Base-by-base conservation (phyloP, 2,329 filamentous ascomycete genomes). In the Xylariales sp. region DNA sequence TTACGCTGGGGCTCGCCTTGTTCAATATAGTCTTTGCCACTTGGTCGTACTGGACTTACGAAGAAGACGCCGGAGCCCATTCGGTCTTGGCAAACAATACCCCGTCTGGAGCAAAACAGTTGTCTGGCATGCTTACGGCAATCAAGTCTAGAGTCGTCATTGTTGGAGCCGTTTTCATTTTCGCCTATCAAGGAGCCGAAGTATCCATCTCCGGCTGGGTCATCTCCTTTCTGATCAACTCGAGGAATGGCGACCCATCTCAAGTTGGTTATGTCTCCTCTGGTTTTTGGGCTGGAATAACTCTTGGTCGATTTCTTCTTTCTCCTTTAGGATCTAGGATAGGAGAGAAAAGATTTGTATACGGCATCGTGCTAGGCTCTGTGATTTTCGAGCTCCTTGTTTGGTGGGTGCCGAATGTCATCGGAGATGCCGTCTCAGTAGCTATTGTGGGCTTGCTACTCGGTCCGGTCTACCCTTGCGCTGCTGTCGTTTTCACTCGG, bases 191-290 rank as follows among this genome's bases (percentile, higher is more conserved):
- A 62, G 88, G 87, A 24, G 84, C 85, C 25, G 88, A 94, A 62
- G 87, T 94, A 12, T 82, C 82, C 11, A 86, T 91, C 49, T 87
- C 84, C 0, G 87, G 88, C 40, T 94, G 88, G 88, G 83, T 91
- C 36, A 88, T 91, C 47, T 88, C 84, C 3, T 94, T 90, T 66
- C 68, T 94, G 28, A 88, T 93, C 61, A 74, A 76, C 37, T 76
- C 80, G 47, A 81, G 87, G 27, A 68, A 80, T 43, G 87, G 86
- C 11, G 73, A 84, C 51, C 85, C 86, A 5, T 69, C 74, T 0
- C 70, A 74, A 3, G 85, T 93, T 14, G 88, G 88, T 25, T 93
- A 93, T 59, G 85, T 93, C 16, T 88, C 85, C 2, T 73, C 86
- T 2, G 75, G 81, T 9, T 82, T 82, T 61, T 79, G 82, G 82